Percentiles rank a stretch among this genome's conserved stretches.
Conservation (phyloP, 2,329 filamentous ascomycete genomes). For the Penicillium concentricum region DNA sequence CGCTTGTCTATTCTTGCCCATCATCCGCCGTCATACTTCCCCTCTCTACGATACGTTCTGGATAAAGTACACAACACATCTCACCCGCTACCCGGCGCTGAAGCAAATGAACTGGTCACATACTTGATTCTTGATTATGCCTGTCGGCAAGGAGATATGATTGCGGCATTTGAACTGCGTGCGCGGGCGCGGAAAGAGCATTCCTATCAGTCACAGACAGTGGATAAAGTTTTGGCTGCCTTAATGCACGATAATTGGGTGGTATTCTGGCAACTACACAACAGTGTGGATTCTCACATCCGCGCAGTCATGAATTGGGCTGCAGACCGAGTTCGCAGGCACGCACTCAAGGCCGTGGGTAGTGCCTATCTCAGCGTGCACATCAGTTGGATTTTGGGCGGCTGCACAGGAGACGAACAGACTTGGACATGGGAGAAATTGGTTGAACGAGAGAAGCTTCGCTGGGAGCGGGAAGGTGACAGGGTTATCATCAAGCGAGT, state of each 20-base stretch:
- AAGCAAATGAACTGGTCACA: constrained; percentile 74
- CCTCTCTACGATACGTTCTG: constrained; percentile 78
- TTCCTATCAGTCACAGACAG: constrained; percentile 62
- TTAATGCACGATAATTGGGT: constrained; percentile 82
- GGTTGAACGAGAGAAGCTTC: constrained; percentile 67
- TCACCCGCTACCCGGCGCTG: constrained; percentile 67
- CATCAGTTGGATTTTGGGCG: constrained; percentile 67
- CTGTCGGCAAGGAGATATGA: constrained; percentile 74
- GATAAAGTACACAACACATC: constrained; percentile 63
- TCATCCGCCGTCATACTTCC: constrained; percentile 85
- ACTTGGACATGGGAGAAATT: constrained; percentile 68
- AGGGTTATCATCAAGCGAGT: constrained; percentile 72
- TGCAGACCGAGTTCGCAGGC: constrained; percentile 68
- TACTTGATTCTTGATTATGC: constrained; percentile 87
- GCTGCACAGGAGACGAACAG: constrained; percentile 41
- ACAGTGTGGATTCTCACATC: constrained; percentile 75
- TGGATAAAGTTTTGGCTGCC: constrained; percentile 67
- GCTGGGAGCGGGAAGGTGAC: constrained; percentile 75
- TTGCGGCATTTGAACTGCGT: constrained; percentile 69
- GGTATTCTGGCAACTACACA: constrained; percentile 69
- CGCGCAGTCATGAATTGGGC: constrained; percentile 78
- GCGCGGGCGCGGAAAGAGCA: constrained; percentile 51
- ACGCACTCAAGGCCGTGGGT: constrained; percentile 83
- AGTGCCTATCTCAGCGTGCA: constrained; percentile 75
- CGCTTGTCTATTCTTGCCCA: constrained; percentile 76